Evolutionary conservation across 176 grass and related monocot genomes (phyloP).

Genomic region (Oryza glumipatula): DNA sequence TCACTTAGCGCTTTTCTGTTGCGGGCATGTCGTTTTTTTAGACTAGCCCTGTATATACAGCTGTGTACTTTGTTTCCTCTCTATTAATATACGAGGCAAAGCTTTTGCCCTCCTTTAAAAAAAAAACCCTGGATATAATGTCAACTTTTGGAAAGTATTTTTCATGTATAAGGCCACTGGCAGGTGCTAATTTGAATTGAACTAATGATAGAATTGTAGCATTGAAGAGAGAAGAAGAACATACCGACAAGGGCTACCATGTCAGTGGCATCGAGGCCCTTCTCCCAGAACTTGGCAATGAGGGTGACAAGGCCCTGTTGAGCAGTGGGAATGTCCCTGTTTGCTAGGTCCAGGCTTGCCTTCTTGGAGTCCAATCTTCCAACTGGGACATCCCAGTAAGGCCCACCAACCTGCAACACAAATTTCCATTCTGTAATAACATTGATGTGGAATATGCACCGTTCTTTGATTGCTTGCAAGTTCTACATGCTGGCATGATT

Average conservation of each 20-base stretch:
- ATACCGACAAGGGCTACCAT: conserved; percentile 97
- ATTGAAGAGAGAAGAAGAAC: background rate
- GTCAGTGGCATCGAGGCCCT: conserved; percentile 90
- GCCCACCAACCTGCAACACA: conserved; percentile 71
- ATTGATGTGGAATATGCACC: background rate
- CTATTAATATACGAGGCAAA: too few relatives aligned
- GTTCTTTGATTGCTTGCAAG: conserved; percentile 7
- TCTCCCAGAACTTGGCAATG: conserved; percentile 90
- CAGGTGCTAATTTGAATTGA: background rate
- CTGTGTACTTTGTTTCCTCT: too few relatives aligned
- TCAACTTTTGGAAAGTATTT: background rate
- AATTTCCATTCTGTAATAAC: background rate
- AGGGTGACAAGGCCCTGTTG: conserved; percentile 77
- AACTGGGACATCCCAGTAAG: conserved; percentile 96
- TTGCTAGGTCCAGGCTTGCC: conserved; percentile 79
- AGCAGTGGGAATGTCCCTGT: conserved; percentile 83
- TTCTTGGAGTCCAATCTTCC: conserved; percentile 88
- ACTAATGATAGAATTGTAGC: background rate
- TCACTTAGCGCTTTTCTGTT: too few relatives aligned
- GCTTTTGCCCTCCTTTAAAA: too few relatives aligned
- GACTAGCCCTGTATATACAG: too few relatives aligned
- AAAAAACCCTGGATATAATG: background rate
- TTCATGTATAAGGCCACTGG: background rate
- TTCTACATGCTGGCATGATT: background rate
- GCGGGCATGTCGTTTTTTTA: too few relatives aligned